Percentiles rank a stretch among this genome's conserved stretches.
Evolutionary conservation across 192 early-diverging fungal species (phyloP).

Genomic region (Thoreauomyces humboldtii): DNA sequence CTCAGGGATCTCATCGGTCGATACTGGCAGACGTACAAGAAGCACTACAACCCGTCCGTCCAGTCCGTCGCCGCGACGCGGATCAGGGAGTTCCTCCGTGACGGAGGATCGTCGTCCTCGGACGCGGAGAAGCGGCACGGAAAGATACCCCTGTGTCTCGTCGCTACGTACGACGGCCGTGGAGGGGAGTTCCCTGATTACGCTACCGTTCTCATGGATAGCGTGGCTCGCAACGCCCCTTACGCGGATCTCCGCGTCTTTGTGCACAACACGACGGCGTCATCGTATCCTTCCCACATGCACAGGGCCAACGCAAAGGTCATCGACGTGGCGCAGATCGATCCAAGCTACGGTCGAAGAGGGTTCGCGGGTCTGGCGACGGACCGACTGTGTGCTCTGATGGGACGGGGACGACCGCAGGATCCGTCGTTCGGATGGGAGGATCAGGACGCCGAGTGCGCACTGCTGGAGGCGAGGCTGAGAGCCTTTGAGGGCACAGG

Average conservation of each 20-base stretch:
- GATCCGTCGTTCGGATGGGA: conserved; percentile 14
- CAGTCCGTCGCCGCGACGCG: conserved; percentile 21
- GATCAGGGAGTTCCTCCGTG: conserved; percentile 17
- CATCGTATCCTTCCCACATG: conserved; percentile 8
- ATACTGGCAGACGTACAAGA: conserved; percentile 28
- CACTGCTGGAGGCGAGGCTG: conserved; percentile 16
- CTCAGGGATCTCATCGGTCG: conserved; percentile 15
- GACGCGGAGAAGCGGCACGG: neutral
- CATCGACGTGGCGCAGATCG: conserved; percentile 22
- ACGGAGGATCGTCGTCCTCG: neutral
- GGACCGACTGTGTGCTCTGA: conserved; percentile 21
- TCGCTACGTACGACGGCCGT: conserved; percentile 24
- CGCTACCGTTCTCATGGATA: conserved; percentile 26
- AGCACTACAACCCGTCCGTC: conserved; percentile 27
- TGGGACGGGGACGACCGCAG: neutral
- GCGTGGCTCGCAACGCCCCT: conserved; percentile 18
- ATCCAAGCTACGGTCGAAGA: conserved; percentile 23
- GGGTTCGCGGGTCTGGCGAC: conserved; percentile 32
- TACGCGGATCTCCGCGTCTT: conserved; percentile 29
- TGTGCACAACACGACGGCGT: conserved; percentile 27
- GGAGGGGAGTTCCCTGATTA: conserved; percentile 28
- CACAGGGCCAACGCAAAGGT: conserved; percentile 22
- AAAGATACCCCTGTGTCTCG: conserved; percentile 31
- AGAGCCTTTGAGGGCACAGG: conserved; percentile 18
- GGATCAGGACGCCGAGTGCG: conserved; percentile 20